Base-by-base conservation (phyloP, 1,284 basidiomycete genomes). In the Tranzscheliella williamsii region DNA sequence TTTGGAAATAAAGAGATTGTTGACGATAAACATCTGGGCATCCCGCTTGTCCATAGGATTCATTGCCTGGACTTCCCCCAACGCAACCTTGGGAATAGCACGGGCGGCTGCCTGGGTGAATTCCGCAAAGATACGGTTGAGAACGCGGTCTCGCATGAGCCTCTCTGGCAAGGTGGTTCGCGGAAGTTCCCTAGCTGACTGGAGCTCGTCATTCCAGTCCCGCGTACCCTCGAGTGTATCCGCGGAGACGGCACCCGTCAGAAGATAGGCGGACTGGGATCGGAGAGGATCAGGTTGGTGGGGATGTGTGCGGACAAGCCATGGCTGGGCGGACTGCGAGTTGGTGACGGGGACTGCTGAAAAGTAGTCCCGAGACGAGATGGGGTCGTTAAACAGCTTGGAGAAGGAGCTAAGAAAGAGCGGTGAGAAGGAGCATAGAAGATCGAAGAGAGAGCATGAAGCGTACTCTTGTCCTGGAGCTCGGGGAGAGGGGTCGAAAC, bases 161-260 rank as follows among this genome's bases (percentile, higher is more conserved):
- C 82, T 77, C 65, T 84, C 83, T 44, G 80, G 79, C 47, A 82
- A 80, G 15, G 74, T 80, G 22, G 73, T 67, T 46, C 78, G 76
- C 11, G 83, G 82, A 29, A 84, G 73, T 73, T 84, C 83, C 41
- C 81, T 78, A 56, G 81, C 80, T 29, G 81, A 81, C 57, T 83
- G 82, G 29, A 84, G 79, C 77, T 84, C 83, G 64, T 84, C 83
- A 72, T 84, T 84, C 83, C 83, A 84, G 70, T 84, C 83, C 44
- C 83, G 78, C 4, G 82, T 81, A 17, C 78, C 79, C 44, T 83
- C 83, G 22, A 84, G 76, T 15, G 78, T 80, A 40, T 84, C 82
- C 21, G 80, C 76, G 2, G 78, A 78, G 44, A 74, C 80, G 31
- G 80, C 81, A 24, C 83, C 83, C 1, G 82, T 82, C 60, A 82